A percentile compares a stretch with the other conserved stretches of the same genome.
Conservation (phyloP, 2,329 filamentous ascomycete genomes). For the Diaporthe vaccinii region DNA sequence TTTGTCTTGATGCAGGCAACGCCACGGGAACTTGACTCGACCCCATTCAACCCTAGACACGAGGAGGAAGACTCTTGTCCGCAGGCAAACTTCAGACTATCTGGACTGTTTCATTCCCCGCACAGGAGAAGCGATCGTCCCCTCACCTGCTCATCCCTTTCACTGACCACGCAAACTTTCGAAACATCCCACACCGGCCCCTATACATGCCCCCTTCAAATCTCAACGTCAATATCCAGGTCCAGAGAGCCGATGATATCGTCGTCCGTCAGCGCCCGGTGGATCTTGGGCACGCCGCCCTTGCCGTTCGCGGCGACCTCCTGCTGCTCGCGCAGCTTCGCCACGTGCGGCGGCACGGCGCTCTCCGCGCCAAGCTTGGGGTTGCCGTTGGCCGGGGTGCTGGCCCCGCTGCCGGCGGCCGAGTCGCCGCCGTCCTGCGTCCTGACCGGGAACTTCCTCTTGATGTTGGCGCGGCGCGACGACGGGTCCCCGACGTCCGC, state of each 20-base stretch:
- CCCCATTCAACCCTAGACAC: background rate
- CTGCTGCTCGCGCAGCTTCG: constrained; percentile 59
- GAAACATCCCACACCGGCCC: no score
- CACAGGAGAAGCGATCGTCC: no score
- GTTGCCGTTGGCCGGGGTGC: constrained; percentile 67
- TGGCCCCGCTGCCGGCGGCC: constrained; percentile 63
- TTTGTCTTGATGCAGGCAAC: background rate
- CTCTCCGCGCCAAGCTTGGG: constrained; percentile 61
- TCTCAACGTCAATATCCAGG: constrained; percentile 91
- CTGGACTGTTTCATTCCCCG: background rate
- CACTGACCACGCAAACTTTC: background rate
- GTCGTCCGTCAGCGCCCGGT: constrained; percentile 87
- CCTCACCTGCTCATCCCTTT: background rate
- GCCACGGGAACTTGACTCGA: background rate
- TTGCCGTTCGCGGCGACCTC: constrained; percentile 66
- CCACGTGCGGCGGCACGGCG: constrained; percentile 64
- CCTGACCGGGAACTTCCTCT: constrained; percentile 77
- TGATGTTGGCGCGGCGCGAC: constrained; percentile 74
- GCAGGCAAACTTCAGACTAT: background rate
- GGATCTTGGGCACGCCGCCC: constrained; percentile 76
- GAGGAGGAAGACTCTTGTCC: background rate
- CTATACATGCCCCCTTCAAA: constrained; percentile 51
- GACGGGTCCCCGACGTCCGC: constrained; percentile 72
- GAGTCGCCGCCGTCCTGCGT: constrained; percentile 62
- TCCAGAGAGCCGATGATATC: constrained; percentile 93